Base-by-base conservation (phyloP, 2,329 filamentous ascomycete genomes). In the Colletotrichum coccodes region DNA sequence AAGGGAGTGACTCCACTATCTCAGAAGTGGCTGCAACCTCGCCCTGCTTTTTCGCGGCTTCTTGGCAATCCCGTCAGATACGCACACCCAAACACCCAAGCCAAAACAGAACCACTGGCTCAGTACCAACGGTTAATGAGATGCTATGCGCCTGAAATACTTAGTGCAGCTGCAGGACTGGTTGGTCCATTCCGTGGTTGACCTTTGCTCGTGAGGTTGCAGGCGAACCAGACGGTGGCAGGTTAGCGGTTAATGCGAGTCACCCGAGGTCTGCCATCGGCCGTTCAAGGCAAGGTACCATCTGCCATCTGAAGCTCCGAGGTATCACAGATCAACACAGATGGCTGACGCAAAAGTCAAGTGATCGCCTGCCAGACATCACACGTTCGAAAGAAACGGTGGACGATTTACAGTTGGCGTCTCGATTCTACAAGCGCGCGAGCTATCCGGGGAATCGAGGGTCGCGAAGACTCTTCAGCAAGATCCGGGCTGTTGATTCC, bases 161-260 rank as follows among this genome's bases (percentile, higher is more conserved):
- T 23, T 49, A 42, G 58, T 21, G 64, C 40, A 32, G 23, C 38
- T 62, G 32, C 38, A 54, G 40, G 60, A 30, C 26, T 23, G 44
- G 28, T 47, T 26, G 30, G n/a, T 18, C 32, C 57, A 60, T 50
- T 60, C n/a, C 50, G n/a, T 36, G 50, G 30, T 21, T 11, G 21
- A 40, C 26, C 34, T 64, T 64, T 56, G 64, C 64, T 52, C 52
- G 64, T 52, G 59, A 68, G 46, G 60, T 23, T 47, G 47, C 38
- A 42, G 50, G 14, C 38, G 36, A 28, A 54, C 36, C 34, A 54
- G 42, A 47, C 18, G 46, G 38, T n/a, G 44, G 63, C 42, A 68
- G 52, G 58, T 64, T 40, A 34, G 53, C 46, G n/a, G 54, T 59
- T 26, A 53, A 50, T 68, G 68, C 64, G 52, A 70, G 59, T 67